Evolutionary conservation across 352 stramenopile genomes (phyloP), one percentile per base, ranked within the genome.

Genomic region (Phytopythium chamaehyphon): DNA sequence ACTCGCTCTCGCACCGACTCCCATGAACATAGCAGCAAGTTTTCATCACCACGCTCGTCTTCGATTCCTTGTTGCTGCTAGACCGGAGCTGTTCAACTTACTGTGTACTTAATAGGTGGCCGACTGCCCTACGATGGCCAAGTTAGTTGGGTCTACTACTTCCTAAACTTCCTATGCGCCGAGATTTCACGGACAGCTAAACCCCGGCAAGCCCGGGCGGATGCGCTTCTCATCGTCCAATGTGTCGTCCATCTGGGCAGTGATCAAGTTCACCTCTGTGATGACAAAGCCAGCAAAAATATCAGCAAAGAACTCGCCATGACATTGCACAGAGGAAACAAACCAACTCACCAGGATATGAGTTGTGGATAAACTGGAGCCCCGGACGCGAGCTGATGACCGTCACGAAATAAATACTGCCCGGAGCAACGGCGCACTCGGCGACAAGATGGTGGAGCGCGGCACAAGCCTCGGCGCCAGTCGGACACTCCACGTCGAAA

Each of bases 331-430:
- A 28, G n/a, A 24, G 8, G 22, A 10, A 23, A 28, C 22, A 31
- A 40, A 7, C 19, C 19, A 23, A 61, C 59, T 37, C 53, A 81
- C 70, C 69, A 64, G 73, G 74, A 42, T 80, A 84, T 40, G 69
- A 48, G 6, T 64, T 46, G 33, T 71, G 63, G 28, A 88, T 62
- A 33, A 52, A 61, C 19, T 76, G 61, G 18, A 86, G 53, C 2
- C 71, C 74, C 7, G 66, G 59, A 8, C 71, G 54, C 1, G 72
- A 69, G 47, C 61, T 77, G 36, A 78, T 71, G 19, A 86, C 45
- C 2, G 70, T 70, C 44, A 78, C 65, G 43, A 83, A 76, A 65
- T 83, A 85, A 64, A 88, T 83, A 59, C 28, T 64, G 7, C 54
- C 57, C 8, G 63, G 53, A 6, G 43, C 38, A 12, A 86, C 52